Evolutionary conservation across 2,329 filamentous ascomycete genomes (phyloP).

Genomic region (Penicillium hesseltinei): DNA sequence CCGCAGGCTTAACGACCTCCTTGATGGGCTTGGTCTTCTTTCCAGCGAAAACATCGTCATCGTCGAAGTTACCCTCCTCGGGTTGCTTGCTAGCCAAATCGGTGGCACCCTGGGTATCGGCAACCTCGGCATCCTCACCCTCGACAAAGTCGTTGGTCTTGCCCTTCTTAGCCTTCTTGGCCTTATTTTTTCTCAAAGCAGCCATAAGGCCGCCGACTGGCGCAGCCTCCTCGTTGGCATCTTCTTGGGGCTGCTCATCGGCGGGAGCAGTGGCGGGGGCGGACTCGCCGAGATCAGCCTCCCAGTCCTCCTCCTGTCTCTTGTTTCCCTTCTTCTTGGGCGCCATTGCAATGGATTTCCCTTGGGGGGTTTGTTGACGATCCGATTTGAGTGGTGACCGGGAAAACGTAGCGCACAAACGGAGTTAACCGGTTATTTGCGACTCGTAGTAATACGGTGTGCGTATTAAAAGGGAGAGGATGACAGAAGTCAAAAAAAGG

Average conservation of each 20-base stretch:
- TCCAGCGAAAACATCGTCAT: constrained; percentile 80
- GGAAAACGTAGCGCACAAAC: constrained; percentile 25
- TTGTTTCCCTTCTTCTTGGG: constrained; percentile 96
- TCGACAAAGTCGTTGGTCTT: constrained; percentile 72
- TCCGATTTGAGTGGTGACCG: constrained; percentile 20
- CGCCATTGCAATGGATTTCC: constrained; percentile 60
- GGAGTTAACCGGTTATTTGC: constrained; percentile 29
- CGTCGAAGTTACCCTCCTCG: constrained; percentile 75
- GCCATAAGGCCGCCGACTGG: constrained; percentile 70
- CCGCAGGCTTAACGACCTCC: constrained; percentile 49
- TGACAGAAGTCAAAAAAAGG: constrained; percentile 3
- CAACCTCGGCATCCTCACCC: constrained; percentile 58
- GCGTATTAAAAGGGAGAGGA: background rate
- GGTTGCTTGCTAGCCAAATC: constrained; percentile 66
- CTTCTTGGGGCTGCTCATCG: constrained; percentile 46
- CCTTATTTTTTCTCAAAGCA: constrained; percentile 76
- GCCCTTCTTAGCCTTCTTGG: constrained; percentile 89
- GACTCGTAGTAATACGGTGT: constrained; percentile 6
- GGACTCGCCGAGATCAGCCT: constrained; percentile 82
- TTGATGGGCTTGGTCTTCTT: constrained; percentile 62
- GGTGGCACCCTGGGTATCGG: background rate
- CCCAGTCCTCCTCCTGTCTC: constrained; percentile 86
- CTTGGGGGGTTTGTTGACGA: background rate
- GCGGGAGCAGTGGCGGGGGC: constrained; percentile 50
- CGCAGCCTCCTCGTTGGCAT: constrained; percentile 54